These are phyloP conservation scores for Hymenoscyphus repandus DNA, from an alignment of 2,329 filamentous ascomycete genomes.

Conservation along the genomic window DNA sequence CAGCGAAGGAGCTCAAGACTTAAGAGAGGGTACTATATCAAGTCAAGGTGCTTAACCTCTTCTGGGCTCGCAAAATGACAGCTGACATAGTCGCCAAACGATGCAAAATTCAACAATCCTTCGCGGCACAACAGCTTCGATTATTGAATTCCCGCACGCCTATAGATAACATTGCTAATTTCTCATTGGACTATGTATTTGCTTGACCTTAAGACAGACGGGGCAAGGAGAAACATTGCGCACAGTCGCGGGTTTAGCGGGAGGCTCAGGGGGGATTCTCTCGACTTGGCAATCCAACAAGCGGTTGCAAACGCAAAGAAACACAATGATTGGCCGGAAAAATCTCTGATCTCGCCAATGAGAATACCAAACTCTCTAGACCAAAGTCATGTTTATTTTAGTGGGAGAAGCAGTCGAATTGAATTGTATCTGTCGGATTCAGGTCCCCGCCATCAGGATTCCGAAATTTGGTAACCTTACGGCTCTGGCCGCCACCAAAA, in stretches of 20 bases:
- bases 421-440: not conserved
- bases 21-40: conserved; percentile 2
- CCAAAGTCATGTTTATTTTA: conserved; percentile 8
- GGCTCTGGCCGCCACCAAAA: conserved; percentile 5
- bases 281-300: conserved; percentile 10
- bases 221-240: conserved; percentile 16
- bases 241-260: conserved; percentile 2
- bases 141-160: no score
- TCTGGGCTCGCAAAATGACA: conserved; percentile 8
- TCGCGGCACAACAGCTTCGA: no score
- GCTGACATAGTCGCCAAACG: not conserved
- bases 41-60: conserved; percentile 11
- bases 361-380: conserved; percentile 8
- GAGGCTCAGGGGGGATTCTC: conserved; percentile 9
- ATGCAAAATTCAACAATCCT: no score
- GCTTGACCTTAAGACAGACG: not conserved
- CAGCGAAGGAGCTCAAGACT: no score
- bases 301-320: conserved; percentile 14
- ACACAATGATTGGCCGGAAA: conserved; percentile 22
- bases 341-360: conserved; percentile 17
- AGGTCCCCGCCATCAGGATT: not conserved
- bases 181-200: not conserved
- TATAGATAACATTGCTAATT: not conserved
- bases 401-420: not conserved
- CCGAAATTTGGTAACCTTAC: conserved; percentile 1